Base-by-base conservation (phyloP, 2,329 filamentous ascomycete species). In the Hymenoscyphus fructigenus region DNA sequence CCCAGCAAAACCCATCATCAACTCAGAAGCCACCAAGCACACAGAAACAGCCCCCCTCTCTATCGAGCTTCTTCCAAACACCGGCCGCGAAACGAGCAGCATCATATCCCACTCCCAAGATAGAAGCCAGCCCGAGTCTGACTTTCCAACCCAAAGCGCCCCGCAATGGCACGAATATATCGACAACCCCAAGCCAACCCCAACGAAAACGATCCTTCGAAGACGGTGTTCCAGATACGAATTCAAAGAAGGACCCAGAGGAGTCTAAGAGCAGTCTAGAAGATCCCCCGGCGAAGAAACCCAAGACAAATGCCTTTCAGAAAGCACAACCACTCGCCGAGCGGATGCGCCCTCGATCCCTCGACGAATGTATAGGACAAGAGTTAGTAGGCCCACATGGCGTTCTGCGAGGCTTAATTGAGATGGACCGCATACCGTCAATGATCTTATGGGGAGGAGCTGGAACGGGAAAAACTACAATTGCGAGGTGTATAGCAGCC, bases 371-470 rank as follows among this genome's bases (percentile, higher is more conserved):
- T 98, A 2, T 93, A 69, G 95, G 95, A 0, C 95, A 99, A 78
- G 92, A 97, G 56, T 86, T 99, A 0, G 93, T 99, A 1, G 94
- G 93, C 0, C 86, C 87, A 0, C 81, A 87, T 36, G 95, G 95
- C n/a, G 87, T 98, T 5, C 82, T 99, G 55, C 88, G 94, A 3
- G 88, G 89, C 34, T 84, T 98, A 65, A 96, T 99, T 69, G 91
- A 97, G 73, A 85, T 90, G 65, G 89, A 95, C 73, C 85, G 90
- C 5, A 88, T 98, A 36, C 94, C 95, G 0, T 96, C 92, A 15
- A 97, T 99, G 92, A 93, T 99, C 50, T 82, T 99, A 15, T 99
- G 95, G 91, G 91, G 91, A 36, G 86, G 85, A 0, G 88, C 91
- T 0, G 91, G 91, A 26, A 93, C 91, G 0, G 91, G 91, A 68